These are phyloP conservation scores for Coniophora puteana DNA, from an alignment of 1,284 basidiomycete genomes.

Conservation along the genomic window DNA sequence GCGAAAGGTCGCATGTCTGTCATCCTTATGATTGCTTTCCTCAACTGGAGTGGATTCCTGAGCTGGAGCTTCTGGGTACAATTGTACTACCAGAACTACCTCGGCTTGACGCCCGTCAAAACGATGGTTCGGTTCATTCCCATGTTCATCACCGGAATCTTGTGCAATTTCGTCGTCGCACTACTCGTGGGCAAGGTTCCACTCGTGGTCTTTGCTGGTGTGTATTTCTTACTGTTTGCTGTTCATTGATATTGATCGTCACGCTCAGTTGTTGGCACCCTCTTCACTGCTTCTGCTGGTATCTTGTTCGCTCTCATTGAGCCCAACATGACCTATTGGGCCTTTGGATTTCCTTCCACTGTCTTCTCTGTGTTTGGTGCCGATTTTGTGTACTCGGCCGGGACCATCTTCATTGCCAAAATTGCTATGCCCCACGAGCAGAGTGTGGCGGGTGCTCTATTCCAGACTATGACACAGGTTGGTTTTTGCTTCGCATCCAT, in stretches of 20 bases:
- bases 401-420: slow-evolving; percentile 74
- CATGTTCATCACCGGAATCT: slow-evolving; percentile 65
- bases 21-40: slow-evolving; percentile 56
- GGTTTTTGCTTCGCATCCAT: slow-evolving; percentile 9
- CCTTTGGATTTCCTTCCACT: slow-evolving; percentile 77
- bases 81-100: slow-evolving; percentile 70
- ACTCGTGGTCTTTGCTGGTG: slow-evolving; percentile 54
- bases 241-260: slow-evolving; percentile 3
- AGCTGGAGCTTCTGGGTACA: slow-evolving; percentile 48
- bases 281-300: slow-evolving; percentile 60
- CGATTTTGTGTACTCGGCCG: slow-evolving; percentile 76
- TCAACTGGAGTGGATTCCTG: slow-evolving; percentile 60
- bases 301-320: slow-evolving; percentile 73
- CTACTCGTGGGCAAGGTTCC: slow-evolving; percentile 55
- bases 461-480: slow-evolving; percentile 74
- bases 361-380: slow-evolving; percentile 71
- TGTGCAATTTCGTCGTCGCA: slow-evolving; percentile 70
- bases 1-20: slow-evolving; percentile 58
- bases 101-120: slow-evolving; percentile 49
- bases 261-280: slow-evolving; percentile 46
- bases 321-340: slow-evolving; percentile 68
- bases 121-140: slow-evolving; percentile 80
- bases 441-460: slow-evolving; percentile 72
- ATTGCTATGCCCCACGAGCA: slow-evolving; percentile 74
- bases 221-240: slow-evolving; percentile 12